phyloP scores from a whole-genome alignment of 352 stramenopile species.

The Phytophthora multivora region DNA sequence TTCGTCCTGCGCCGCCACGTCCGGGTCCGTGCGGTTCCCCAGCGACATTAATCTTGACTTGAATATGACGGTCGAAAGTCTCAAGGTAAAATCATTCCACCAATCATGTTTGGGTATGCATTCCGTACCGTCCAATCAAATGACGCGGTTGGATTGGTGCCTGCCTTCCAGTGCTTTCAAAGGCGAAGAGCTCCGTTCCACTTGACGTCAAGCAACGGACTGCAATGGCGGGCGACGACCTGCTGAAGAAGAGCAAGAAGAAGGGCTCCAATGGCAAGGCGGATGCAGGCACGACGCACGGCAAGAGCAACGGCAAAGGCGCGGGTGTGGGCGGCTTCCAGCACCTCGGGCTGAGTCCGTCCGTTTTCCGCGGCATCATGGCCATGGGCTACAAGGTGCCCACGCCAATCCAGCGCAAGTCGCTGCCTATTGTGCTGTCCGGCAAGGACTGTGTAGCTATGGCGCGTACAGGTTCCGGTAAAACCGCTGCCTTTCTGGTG shows the following conservation, averaged over 20 bases:
- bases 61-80: neutral
- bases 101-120: neutral
- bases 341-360: slow-evolving; percentile 77
- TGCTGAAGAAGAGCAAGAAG: slow-evolving; percentile 66
- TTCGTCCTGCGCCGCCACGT: slow-evolving; percentile 44
- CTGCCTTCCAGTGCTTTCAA: slow-evolving; percentile 37
- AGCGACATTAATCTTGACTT: slow-evolving; percentile 41
- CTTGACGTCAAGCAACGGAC: slow-evolving; percentile 14
- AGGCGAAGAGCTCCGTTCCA: slow-evolving; percentile 15
- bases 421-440: slow-evolving; percentile 95
- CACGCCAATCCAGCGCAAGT: slow-evolving; percentile 99
- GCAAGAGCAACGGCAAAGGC: slow-evolving; percentile 83
- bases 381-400: slow-evolving; percentile 97
- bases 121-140: slow-evolving; percentile 47
- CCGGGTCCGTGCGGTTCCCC: slow-evolving; percentile 27
- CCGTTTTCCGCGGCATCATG: slow-evolving; percentile 88
- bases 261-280: slow-evolving; percentile 25
- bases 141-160: neutral
- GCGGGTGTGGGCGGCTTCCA: slow-evolving; percentile 84
- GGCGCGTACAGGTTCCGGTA: slow-evolving; percentile 97
- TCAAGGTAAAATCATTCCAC: neutral
- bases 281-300: slow-evolving; percentile 52
- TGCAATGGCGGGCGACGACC: slow-evolving; percentile 67
- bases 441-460: slow-evolving; percentile 98
- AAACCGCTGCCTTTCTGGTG: slow-evolving; percentile 98